A percentile compares a stretch with the other conserved stretches of the same genome.
These are phyloP conservation scores for Myxozyma geophila DNA, from an alignment of 805 yeast species.

Conservation along the genomic window DNA sequence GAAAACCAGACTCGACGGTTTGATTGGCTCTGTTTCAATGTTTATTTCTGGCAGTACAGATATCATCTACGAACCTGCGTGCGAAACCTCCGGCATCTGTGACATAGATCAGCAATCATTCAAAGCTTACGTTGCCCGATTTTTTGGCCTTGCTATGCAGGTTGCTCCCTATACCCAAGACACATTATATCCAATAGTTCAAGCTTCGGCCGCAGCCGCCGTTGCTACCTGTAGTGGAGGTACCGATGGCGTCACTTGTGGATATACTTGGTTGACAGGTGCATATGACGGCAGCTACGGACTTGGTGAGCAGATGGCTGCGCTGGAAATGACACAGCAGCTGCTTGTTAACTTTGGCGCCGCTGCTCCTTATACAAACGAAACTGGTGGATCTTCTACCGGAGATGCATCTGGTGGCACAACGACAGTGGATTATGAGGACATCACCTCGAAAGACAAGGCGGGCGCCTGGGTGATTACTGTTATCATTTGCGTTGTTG, in stretches of 20 bases:
- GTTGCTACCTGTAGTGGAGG: constrained; percentile 83
- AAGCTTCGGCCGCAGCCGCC: constrained; percentile 67
- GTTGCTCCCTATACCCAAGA: constrained; percentile 61
- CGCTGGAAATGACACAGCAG: constrained; percentile 66
- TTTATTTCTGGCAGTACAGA: constrained; percentile 54
- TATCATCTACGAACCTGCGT: constrained; percentile 72
- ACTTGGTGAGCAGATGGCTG: constrained; percentile 82
- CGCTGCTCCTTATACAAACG: constrained; percentile 65
- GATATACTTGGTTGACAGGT: constrained; percentile 65
- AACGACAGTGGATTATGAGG: constrained; percentile 18
- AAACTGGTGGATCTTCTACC: constrained; percentile 69
- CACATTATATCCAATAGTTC: constrained; percentile 53
- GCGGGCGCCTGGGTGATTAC: constrained; percentile 93
- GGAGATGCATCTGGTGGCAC: constrained; percentile 76
- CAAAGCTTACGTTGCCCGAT: constrained; percentile 70
- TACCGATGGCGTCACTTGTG: constrained; percentile 79
- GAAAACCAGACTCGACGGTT: constrained; percentile 57
- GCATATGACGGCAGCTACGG: constrained; percentile 74
- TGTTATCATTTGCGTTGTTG: constrained; percentile 65
- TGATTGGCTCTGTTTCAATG: constrained; percentile 53
- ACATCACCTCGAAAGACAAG: constrained; percentile 64
- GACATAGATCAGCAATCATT: constrained; percentile 76
- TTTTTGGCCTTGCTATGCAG: constrained; percentile 64
- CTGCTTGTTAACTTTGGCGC: constrained; percentile 45
- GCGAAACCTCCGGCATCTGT: constrained; percentile 62